These are phyloP conservation scores for Botrytis fragariae DNA, from an alignment of 2,329 filamentous ascomycete species.

Conservation along the genomic window DNA sequence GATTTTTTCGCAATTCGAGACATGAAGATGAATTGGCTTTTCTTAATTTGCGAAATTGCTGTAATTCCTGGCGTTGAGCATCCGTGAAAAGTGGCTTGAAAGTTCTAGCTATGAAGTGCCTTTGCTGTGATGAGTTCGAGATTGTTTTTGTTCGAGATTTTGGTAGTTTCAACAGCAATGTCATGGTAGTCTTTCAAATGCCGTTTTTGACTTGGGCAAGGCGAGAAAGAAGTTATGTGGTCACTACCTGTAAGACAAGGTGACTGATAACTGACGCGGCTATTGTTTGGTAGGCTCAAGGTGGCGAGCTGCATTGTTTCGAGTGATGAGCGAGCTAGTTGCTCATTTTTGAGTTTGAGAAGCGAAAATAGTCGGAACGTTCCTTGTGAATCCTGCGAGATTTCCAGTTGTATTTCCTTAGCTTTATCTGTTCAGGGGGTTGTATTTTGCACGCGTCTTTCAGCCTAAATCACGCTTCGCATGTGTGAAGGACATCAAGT, in stretches of 20 bases:
- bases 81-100: background rate
- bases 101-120: background rate
- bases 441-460: background rate
- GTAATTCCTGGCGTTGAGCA: background rate
- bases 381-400: background rate
- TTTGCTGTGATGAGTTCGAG: background rate
- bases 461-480: no score
- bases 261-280: background rate
- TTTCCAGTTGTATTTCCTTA: background rate
- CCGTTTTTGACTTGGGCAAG: background rate
- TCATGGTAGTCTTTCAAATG: background rate
- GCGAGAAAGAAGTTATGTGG: background rate
- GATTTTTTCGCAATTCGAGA: background rate
- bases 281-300: background rate
- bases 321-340: background rate
- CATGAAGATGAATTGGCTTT: background rate
- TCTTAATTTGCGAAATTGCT: background rate
- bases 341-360: background rate
- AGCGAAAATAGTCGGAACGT: background rate
- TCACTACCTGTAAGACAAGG: background rate
- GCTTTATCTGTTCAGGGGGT: background rate
- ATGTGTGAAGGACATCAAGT: no score
- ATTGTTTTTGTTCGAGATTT: background rate
- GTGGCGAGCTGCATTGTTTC: background rate
- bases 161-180: background rate